These are phyloP conservation scores for Ceratobasidium sp. DNA, from an alignment of 1,284 basidiomycete genomes.

Conservation along the genomic window DNA sequence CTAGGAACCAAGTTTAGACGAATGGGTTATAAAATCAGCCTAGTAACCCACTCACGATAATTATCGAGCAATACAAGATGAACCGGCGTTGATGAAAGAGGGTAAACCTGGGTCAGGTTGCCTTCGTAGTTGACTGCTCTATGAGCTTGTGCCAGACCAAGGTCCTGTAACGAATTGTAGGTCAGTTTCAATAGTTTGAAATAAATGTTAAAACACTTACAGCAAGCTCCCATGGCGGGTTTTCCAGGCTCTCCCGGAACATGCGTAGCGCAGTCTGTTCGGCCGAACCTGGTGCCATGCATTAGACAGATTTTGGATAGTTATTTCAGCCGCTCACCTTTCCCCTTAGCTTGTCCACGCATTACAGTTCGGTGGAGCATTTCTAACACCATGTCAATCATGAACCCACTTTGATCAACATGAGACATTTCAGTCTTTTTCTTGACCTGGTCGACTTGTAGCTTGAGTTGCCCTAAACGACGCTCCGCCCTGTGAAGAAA, in stretches of 20 bases:
- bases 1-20: slow-evolving; percentile 68
- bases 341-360: slow-evolving; percentile 84
- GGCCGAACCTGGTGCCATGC: background rate
- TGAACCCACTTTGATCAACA: slow-evolving; percentile 66
- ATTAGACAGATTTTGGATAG: background rate
- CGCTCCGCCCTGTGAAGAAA: slow-evolving; percentile 85
- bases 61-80: slow-evolving; percentile 77
- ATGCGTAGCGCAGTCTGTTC: slow-evolving; percentile 83
- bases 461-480: slow-evolving; percentile 76
- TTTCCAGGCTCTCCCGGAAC: slow-evolving; percentile 75
- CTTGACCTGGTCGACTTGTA: slow-evolving; percentile 74
- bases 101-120: slow-evolving; percentile 72
- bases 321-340: slow-evolving; percentile 54
- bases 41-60: slow-evolving; percentile 61
- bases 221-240: slow-evolving; percentile 79
- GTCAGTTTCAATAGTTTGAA: slow-evolving; percentile 30
- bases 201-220: slow-evolving; percentile 57
- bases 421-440: slow-evolving; percentile 72
- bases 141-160: slow-evolving; percentile 63
- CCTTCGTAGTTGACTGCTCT: slow-evolving; percentile 62
- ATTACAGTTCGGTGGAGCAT: slow-evolving; percentile 75
- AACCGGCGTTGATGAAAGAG: slow-evolving; percentile 66
- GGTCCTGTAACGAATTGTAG: slow-evolving; percentile 65
- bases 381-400: slow-evolving; percentile 69
- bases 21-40: slow-evolving; percentile 59